These are phyloP conservation scores for Marasmius sp. DNA, from an alignment of 1,284 basidiomycete genomes.

Conservation along the genomic window DNA sequence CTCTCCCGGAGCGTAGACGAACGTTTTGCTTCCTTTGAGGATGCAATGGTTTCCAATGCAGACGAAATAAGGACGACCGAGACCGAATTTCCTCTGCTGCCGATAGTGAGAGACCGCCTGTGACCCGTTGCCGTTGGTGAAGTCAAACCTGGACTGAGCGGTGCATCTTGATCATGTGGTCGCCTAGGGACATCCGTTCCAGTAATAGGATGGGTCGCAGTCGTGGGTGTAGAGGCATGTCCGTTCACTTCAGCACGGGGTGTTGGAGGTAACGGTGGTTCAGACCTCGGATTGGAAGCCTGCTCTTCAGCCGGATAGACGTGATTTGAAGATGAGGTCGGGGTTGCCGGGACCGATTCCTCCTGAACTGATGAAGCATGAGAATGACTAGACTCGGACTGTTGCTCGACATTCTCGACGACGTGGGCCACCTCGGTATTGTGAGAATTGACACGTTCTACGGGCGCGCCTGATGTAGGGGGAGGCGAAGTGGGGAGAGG, in stretches of 20 bases:
- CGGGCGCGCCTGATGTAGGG: background rate
- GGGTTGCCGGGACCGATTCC: background rate
- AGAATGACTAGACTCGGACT: background rate
- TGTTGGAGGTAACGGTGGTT: background rate
- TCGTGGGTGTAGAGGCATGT: background rate
- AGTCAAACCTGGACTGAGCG: conserved; percentile 2
- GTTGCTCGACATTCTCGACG: background rate
- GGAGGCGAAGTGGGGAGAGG: conserved; percentile 9
- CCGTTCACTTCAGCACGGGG: background rate
- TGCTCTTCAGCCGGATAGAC: background rate
- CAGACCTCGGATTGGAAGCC: background rate
- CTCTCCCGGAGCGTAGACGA: conserved; percentile 81
- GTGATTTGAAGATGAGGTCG: background rate
- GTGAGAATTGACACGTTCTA: background rate
- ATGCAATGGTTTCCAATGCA: conserved; percentile 84
- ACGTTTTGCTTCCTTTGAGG: conserved; percentile 88
- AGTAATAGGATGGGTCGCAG: background rate
- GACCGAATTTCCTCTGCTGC: conserved; percentile 64
- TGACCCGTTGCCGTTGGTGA: conserved; percentile 20
- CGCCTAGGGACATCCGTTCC: background rate
- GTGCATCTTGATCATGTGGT: conserved; percentile 1
- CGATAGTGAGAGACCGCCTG: conserved; percentile 68
- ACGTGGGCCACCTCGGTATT: background rate
- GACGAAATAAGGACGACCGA: conserved; percentile 82
- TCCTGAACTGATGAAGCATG: background rate